Base-by-base conservation (phyloP, 345 rosid species). In the Microcos paniculata region DNA sequence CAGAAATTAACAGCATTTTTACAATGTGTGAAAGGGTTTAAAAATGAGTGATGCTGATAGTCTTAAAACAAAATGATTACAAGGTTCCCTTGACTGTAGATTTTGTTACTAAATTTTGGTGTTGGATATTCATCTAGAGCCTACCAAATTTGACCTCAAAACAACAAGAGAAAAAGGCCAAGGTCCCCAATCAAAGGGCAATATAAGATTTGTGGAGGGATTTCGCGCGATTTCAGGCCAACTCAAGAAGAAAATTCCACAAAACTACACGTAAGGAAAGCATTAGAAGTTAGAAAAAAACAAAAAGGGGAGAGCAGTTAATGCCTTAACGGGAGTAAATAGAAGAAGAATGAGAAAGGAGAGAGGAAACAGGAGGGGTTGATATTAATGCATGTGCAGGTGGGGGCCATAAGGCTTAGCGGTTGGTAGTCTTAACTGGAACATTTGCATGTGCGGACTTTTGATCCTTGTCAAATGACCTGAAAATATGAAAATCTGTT, bases 371-470 rank as follows among this genome's bases (percentile, higher is more conserved):
- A 49, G 31, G 11, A 23, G 15, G 15, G 30, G 42, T 69, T 70
- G 73, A 69, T 51, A 57, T 35, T 0, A 69, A 72, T 68, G 85
- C 90, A 88, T 86, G 87, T 85, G 88, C 83, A 59, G 66, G 87
- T 76, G 78, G 51, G 86, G 76, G 56, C 84, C 55, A 45, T 57
- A 66, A 63, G 73, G 76, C 75, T 62, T 77, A 78, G 82, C 78
- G 76, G 83, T 82, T 76, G 85, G 83, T 84, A 77, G 59, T 72
- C 82, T 13, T 80, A 80, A 82, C 83, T 46, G 72, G 78, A 86
- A 89, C 97, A 90, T 66, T 76, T 75, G 89, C 98, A 91, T 94
- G 90, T 90, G 90, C 80, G 75, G 46, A 62, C 52, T 81, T 81
- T 64, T 61, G 75, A 75, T 78, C 75, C 82, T 78, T 58, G 73